These are phyloP conservation scores for Leccinum olivaceopallidum DNA, from an alignment of 768 basidiomycete species.

Conservation along the genomic window DNA sequence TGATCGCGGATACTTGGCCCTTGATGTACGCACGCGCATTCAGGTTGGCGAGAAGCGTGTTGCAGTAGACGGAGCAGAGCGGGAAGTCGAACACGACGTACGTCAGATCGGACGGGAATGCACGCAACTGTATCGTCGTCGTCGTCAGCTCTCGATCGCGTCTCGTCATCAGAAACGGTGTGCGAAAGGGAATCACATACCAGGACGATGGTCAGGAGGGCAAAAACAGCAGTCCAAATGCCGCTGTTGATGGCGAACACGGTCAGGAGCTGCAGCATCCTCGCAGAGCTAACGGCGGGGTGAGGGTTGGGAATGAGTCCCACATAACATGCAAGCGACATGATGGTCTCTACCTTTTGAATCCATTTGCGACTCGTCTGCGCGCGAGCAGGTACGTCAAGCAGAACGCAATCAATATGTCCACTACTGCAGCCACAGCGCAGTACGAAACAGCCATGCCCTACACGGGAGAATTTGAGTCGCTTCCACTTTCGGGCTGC, in stretches of 20 bases:
- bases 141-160: not conserved
- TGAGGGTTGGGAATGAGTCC: not conserved
- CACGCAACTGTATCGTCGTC: not conserved
- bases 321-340: not conserved
- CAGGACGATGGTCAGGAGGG: conserved; percentile 1
- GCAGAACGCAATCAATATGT: conserved; percentile 3
- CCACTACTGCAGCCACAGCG: conserved; percentile 1
- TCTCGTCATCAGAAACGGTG: not conserved
- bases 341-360: conserved; percentile 1
- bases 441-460: conserved; percentile 3
- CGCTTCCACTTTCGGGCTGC: not conserved
- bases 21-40: conserved; percentile 10
- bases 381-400: conserved; percentile 3
- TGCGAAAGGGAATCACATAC: not conserved
- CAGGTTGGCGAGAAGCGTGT: conserved; percentile 7
- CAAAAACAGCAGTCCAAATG: conserved; percentile 5
- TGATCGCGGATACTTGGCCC: not conserved
- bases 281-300: not conserved
- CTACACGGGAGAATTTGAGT: not conserved
- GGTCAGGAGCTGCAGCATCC: conserved; percentile 4
- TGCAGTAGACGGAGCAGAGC: conserved; percentile 3
- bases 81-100: conserved; percentile 8
- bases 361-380: not conserved
- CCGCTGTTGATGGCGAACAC: conserved; percentile 10
- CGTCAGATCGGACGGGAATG: not conserved